phyloP scores from a whole-genome alignment of 352 stramenopile species.

The Globisporangium lucens region DNA sequence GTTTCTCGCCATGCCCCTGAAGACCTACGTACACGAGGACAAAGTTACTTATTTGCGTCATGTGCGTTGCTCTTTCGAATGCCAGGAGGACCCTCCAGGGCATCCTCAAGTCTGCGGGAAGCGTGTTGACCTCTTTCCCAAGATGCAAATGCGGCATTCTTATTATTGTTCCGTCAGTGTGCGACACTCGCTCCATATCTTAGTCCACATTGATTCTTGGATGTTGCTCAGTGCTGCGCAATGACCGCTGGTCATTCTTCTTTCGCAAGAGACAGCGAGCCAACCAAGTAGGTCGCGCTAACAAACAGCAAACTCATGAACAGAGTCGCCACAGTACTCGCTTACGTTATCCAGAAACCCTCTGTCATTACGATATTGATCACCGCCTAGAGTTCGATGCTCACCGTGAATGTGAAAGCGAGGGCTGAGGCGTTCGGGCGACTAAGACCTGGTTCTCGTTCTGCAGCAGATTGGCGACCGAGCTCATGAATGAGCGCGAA shows the following conservation, averaged over 20 bases:
- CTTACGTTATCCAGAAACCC: background rate
- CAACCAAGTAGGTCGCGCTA: too few relatives aligned
- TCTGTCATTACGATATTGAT: too few relatives aligned
- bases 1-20: background rate
- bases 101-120: background rate
- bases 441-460: background rate
- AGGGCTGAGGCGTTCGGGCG: background rate
- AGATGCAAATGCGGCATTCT: background rate
- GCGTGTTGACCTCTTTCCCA: background rate
- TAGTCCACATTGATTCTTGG: background rate
- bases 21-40: background rate
- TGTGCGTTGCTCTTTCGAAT: background rate
- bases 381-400: too few relatives aligned
- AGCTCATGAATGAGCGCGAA: background rate
- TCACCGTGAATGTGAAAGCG: background rate
- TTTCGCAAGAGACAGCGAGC: background rate
- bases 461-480: background rate
- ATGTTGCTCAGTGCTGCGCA: background rate
- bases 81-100: background rate
- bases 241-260: too few relatives aligned
- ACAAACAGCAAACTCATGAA: background rate
- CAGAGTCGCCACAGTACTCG: background rate
- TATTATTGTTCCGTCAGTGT: background rate
- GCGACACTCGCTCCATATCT: background rate
- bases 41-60: background rate